Conservation (phyloP, 495 filamentous ascomycete genomes). For the Cairneyella variabilis region DNA sequence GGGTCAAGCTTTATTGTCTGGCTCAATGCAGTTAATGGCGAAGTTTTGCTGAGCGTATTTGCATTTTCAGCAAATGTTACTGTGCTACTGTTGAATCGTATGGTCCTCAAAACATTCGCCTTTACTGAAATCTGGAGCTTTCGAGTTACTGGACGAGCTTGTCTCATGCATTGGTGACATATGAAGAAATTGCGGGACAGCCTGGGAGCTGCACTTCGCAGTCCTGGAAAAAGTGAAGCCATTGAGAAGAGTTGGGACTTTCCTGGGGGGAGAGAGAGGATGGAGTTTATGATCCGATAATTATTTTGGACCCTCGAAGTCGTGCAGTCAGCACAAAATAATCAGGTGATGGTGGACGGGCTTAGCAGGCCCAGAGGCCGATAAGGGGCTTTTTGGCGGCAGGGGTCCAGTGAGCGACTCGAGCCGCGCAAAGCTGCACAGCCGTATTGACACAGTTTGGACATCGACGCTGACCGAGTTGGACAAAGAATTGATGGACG, state of each 20-base stretch:
- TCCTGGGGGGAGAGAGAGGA: constrained; percentile 2
- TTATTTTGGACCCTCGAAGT: background rate
- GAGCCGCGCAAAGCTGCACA: too few relatives aligned
- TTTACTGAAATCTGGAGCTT: constrained; percentile 25
- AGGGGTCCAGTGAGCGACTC: too few relatives aligned
- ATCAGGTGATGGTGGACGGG: background rate
- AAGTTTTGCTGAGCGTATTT: constrained; percentile 3
- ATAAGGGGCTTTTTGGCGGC: too few relatives aligned
- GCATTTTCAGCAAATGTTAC: constrained; percentile 2
- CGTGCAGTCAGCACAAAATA: background rate
- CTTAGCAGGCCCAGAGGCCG: too few relatives aligned
- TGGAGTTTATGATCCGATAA: constrained; percentile 5
- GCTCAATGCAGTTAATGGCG: constrained; percentile 23
- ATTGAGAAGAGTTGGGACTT: constrained; percentile 28
- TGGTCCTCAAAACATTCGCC: constrained; percentile 14
- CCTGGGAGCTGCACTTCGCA: constrained; percentile 49
- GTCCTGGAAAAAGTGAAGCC: constrained; percentile 43
- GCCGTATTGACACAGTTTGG: too few relatives aligned
- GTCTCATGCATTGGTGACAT: constrained; percentile 58
- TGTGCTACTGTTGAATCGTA: constrained; percentile 24
- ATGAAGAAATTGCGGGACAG: constrained; percentile 54
- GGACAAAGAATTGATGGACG: background rate
- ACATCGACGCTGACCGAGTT: too few relatives aligned
- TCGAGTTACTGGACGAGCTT: constrained; percentile 30
- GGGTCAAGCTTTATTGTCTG: constrained; percentile 12